Conservation (phyloP, 2,329 filamentous ascomycete species). For the Colletotrichum karsti region DNA sequence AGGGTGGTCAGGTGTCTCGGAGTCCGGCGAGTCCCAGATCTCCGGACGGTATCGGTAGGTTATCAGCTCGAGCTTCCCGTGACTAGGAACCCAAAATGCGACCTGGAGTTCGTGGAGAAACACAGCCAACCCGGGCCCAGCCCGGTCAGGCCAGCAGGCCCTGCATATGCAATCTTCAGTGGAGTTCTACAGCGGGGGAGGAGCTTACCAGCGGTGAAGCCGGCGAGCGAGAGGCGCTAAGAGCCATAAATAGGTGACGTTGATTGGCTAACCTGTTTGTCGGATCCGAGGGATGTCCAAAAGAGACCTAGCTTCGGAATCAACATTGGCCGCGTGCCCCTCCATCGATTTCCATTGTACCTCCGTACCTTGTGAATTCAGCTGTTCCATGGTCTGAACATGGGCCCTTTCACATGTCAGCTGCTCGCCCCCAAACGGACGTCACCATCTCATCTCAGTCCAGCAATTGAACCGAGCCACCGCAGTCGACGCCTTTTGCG, state of each 20-base stretch:
- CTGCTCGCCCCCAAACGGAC: slow-evolving; percentile 22
- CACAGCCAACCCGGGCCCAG: not conserved
- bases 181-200: slow-evolving; percentile 14
- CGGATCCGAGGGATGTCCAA: not conserved
- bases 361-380: not conserved
- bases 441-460: slow-evolving; percentile 27
- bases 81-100: no score
- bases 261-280: slow-evolving; percentile 11
- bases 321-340: slow-evolving; percentile 21
- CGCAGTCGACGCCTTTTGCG: slow-evolving; percentile 4
- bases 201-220: slow-evolving; percentile 1
- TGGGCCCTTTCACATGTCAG: slow-evolving; percentile 29
- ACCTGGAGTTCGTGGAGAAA: not conserved
- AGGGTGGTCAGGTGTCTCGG: not conserved
- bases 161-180: slow-evolving; percentile 14
- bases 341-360: not conserved
- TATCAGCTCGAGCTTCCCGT: not conserved
- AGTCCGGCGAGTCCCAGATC: not conserved
- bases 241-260: not conserved
- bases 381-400: not conserved
- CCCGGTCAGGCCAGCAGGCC: not conserved
- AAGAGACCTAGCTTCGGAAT: not conserved
- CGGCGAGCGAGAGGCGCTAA: not conserved
- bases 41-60: not conserved
- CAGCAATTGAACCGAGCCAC: slow-evolving; percentile 28